Percentiles rank a stretch among this genome's conserved stretches.
phyloP scores from a whole-genome alignment of 106 monocot species.

The Ottelia alismoides region DNA sequence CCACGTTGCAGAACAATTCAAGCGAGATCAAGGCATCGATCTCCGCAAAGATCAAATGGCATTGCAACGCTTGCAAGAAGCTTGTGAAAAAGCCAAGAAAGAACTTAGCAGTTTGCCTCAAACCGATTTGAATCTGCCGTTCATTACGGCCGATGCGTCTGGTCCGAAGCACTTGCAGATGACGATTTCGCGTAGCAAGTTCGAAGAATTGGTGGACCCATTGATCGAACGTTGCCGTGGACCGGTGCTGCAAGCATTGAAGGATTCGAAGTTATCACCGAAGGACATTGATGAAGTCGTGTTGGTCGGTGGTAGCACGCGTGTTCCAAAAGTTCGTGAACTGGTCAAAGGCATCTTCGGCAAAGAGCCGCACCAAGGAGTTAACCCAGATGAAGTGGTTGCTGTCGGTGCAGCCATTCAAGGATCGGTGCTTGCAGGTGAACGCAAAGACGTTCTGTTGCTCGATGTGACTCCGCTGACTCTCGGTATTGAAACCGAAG shows the following conservation, averaged over 20 bases:
- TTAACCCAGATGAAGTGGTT: too few relatives aligned
- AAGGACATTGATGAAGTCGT: slow-evolving; percentile 1
- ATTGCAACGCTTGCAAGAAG: too few relatives aligned
- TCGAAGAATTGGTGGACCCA: slow-evolving; percentile 75
- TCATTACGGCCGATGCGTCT: slow-evolving; percentile 75
- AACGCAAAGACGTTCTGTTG: neutral
- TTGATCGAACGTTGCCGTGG: slow-evolving; percentile 22
- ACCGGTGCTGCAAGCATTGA: neutral
- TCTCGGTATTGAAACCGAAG: neutral
- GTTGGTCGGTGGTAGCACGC: slow-evolving; percentile 1
- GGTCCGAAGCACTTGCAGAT: slow-evolving; percentile 79
- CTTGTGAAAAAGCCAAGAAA: too few relatives aligned
- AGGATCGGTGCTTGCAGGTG: neutral
- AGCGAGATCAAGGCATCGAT: too few relatives aligned
- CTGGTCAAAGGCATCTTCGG: slow-evolving; percentile 1
- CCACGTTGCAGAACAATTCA: too few relatives aligned
- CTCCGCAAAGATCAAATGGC: too few relatives aligned
- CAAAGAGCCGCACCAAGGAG: slow-evolving; percentile 4
- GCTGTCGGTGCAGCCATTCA: too few relatives aligned
- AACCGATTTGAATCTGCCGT: slow-evolving; percentile 81
- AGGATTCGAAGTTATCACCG: neutral
- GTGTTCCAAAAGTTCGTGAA: slow-evolving; percentile 1
- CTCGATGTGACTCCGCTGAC: slow-evolving; percentile 2
- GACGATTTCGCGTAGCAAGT: too few relatives aligned
- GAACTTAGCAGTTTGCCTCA: too few relatives aligned